Conservation (phyloP, 768 basidiomycete species). For the Phlegmacium glaucopus region DNA sequence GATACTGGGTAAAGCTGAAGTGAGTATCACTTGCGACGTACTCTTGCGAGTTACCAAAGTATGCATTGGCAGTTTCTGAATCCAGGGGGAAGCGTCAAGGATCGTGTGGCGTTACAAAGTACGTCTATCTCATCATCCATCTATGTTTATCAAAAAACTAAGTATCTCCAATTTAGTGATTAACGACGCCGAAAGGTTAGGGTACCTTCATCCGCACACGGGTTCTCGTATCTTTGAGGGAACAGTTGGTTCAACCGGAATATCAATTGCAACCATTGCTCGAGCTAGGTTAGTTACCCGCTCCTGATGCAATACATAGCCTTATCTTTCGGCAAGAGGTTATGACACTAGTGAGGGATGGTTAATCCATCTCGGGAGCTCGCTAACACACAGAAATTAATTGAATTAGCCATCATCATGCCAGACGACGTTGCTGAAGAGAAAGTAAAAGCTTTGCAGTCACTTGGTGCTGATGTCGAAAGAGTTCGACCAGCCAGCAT, state of each 20-base stretch:
- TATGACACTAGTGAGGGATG: conserved; percentile 74
- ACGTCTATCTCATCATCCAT: conserved; percentile 18
- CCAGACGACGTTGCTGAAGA: conserved; percentile 89
- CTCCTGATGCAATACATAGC: no score
- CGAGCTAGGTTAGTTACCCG: conserved; percentile 61
- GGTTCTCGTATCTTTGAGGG: conserved; percentile 96
- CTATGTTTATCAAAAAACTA: neutral
- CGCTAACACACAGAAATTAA: conserved; percentile 1
- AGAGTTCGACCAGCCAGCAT: conserved; percentile 93
- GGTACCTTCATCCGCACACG: conserved; percentile 79
- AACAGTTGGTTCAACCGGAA: conserved; percentile 94
- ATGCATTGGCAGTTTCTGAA: conserved; percentile 92
- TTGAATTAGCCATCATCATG: conserved; percentile 73
- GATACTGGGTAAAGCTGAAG: conserved; percentile 95
- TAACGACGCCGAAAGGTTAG: conserved; percentile 84
- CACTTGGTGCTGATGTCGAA: conserved; percentile 87
- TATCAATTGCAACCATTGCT: conserved; percentile 93
- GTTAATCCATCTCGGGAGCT: conserved; percentile 5
- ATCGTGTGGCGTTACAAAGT: conserved; percentile 94
- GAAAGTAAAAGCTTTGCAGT: conserved; percentile 80
- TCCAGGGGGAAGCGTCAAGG: conserved; percentile 97
- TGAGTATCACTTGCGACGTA: conserved; percentile 22
- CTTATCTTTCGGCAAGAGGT: conserved; percentile 46
- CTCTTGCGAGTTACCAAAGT: conserved; percentile 26
- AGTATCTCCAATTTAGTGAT: conserved; percentile 59